Percentiles rank a stretch among this genome's conserved stretches.
Evolutionary conservation across 78 protist genomes (phyloP).

Genomic region (Dictyostelium capitatum): DNA sequence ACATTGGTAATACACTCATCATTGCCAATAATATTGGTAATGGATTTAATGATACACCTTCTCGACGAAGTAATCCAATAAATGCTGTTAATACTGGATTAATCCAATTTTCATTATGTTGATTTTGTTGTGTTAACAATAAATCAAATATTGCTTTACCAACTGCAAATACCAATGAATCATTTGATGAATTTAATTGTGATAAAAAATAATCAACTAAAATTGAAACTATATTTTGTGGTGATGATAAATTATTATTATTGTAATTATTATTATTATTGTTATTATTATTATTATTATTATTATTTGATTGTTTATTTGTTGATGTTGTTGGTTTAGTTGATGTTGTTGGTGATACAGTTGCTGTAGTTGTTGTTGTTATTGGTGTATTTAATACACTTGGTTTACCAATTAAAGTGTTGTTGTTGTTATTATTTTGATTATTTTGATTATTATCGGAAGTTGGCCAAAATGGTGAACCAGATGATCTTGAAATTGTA

Average conservation of each 20-base stretch:
- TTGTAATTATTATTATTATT: background rate
- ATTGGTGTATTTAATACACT: background rate
- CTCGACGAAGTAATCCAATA: conserved; percentile 48
- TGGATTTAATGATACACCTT: conserved; percentile 70
- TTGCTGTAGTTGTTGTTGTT: background rate
- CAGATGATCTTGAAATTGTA: conserved; percentile 57
- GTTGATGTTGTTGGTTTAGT: background rate
- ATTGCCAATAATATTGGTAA: conserved; percentile 59
- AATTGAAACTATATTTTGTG: conserved; percentile 51
- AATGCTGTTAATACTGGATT: conserved; percentile 70
- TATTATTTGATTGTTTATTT: background rate
- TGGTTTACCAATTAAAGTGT: background rate
- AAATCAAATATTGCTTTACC: conserved; percentile 72
- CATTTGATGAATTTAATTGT: conserved; percentile 39
- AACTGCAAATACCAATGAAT: conserved; percentile 53
- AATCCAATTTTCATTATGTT: conserved; percentile 73
- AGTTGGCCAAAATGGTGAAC: conserved; percentile 59
- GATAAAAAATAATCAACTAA: conserved; percentile 53
- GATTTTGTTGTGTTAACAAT: conserved; percentile 62
- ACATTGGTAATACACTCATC: conserved; percentile 73
- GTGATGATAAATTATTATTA: conserved; percentile 16
- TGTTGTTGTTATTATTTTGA: background rate
- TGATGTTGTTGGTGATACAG: background rate
- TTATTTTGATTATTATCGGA: conserved; percentile 6
- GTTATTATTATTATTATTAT: background rate